Evolutionary conservation across 208 protist species (phyloP).

Genomic region (Strigomonas culicis): DNA sequence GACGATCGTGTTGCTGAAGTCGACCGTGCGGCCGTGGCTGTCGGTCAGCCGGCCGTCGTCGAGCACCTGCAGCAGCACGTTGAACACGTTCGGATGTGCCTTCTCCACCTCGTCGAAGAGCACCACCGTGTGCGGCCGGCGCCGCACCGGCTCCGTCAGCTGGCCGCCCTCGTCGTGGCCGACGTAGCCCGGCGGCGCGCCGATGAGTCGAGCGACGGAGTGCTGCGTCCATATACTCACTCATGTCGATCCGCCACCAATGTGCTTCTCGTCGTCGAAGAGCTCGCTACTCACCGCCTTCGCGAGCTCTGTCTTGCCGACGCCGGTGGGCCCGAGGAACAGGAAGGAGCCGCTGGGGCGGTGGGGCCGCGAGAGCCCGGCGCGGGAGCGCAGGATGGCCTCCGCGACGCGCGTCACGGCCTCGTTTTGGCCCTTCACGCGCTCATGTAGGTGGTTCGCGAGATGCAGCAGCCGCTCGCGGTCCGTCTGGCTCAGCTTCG

Average conservation of each 20-base stretch:
- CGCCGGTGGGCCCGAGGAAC: constrained; percentile 95
- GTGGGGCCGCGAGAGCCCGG: constrained; percentile 88
- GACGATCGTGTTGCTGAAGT: constrained; percentile 98
- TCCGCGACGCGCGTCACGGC: constrained; percentile 95
- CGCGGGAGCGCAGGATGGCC: constrained; percentile 94
- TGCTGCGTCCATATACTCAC: constrained; percentile 98
- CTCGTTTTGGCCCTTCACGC: constrained; percentile 95
- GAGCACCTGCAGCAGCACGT: constrained; percentile 98
- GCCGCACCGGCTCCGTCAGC: constrained; percentile 98
- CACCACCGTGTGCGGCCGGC: constrained; percentile 96
- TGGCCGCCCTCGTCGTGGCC: constrained; percentile 98
- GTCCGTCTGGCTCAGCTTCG: constrained; percentile 85
- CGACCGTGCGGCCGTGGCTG: constrained; percentile 93
- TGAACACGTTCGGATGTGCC: constrained; percentile 96
- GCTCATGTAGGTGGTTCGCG: constrained; percentile 76
- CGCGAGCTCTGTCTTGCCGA: constrained; percentile 96
- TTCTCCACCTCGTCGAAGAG: constrained; percentile 99
- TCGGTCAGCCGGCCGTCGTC: constrained; percentile 99
- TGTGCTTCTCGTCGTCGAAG: constrained; percentile 96
- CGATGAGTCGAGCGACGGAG: constrained; percentile 96
- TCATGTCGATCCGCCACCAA: constrained; percentile 99
- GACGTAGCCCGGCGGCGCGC: constrained; percentile 98
- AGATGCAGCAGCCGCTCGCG: constrained; percentile 90
- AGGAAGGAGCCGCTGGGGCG: constrained; percentile 96
- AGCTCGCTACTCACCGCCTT: constrained; percentile 95